Percentiles rank a stretch among this genome's conserved stretches.
phyloP scores from a whole-genome alignment of 192 early-diverging fungal genomes.

The Rhizophlyctis rosea region DNA sequence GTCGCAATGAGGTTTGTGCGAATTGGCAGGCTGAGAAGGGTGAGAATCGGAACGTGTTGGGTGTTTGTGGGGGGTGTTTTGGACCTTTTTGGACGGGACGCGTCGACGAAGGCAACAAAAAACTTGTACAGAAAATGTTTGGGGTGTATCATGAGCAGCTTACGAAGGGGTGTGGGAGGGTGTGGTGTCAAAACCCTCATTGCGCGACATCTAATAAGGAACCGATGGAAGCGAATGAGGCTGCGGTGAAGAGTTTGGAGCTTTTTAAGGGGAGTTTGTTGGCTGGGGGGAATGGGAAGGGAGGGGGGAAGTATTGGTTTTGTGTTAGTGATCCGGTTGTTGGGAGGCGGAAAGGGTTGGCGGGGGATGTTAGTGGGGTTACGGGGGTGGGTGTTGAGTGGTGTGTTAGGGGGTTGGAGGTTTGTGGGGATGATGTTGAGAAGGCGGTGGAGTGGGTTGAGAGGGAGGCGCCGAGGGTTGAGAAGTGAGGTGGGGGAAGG shows the following conservation, averaged over 20 bases:
- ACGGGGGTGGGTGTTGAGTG: slow-evolving; percentile 50
- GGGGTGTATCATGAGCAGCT: slow-evolving; percentile 72
- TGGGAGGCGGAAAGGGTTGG: too few relatives aligned
- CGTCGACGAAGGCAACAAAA: slow-evolving; percentile 72
- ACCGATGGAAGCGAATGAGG: slow-evolving; percentile 59
- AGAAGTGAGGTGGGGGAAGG: too few relatives aligned
- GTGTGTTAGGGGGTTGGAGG: slow-evolving; percentile 67
- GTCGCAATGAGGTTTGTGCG: slow-evolving; percentile 71
- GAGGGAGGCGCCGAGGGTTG: slow-evolving; percentile 53
- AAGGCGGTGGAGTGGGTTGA: slow-evolving; percentile 56
- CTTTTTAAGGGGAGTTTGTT: slow-evolving; percentile 43
- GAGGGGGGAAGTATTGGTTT: too few relatives aligned
- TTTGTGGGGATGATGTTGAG: slow-evolving; percentile 47
- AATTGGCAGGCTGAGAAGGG: slow-evolving; percentile 40
- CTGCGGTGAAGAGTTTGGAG: slow-evolving; percentile 56
- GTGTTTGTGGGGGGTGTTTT: slow-evolving; percentile 76
- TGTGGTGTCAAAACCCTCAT: slow-evolving; percentile 63
- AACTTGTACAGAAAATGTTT: slow-evolving; percentile 69
- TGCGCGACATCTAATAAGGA: slow-evolving; percentile 35
- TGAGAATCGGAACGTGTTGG: slow-evolving; percentile 54
- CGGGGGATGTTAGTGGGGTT: too few relatives aligned
- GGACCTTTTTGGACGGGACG: slow-evolving; percentile 74
- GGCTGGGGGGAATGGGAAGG: too few relatives aligned
- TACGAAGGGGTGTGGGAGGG: slow-evolving; percentile 70
- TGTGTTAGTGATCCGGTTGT: too few relatives aligned